Evolutionary conservation across 495 filamentous ascomycete species (phyloP).

Genomic region (Penicillium crystallinum): DNA sequence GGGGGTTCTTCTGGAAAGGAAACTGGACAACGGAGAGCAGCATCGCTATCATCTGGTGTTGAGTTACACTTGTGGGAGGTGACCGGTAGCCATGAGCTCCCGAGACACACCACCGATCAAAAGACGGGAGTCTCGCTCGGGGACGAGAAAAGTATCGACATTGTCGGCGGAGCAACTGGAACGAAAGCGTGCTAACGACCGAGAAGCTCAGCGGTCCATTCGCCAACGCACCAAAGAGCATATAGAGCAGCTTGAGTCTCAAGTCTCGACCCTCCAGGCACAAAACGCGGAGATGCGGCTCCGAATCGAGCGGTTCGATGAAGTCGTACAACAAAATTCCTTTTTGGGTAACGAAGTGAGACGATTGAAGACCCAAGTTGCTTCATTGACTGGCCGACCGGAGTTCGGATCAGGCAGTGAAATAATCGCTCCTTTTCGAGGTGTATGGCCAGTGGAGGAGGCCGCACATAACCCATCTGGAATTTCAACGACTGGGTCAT

Average conservation of each 20-base stretch:
- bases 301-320: conserved; percentile 44
- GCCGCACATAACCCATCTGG: neutral
- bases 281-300: conserved; percentile 47
- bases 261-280: conserved; percentile 43
- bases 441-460: conserved; percentile 13
- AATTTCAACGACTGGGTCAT: conserved; percentile 6
- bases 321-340: conserved; percentile 47
- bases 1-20: conserved; percentile 10
- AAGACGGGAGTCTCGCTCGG: conserved; percentile 49
- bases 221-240: conserved; percentile 55
- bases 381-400: conserved; percentile 12
- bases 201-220: conserved; percentile 60
- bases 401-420: conserved; percentile 9
- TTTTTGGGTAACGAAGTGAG: conserved; percentile 51
- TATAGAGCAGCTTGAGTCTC: conserved; percentile 51
- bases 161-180: conserved; percentile 57
- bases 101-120: conserved; percentile 15
- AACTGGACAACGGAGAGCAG: conserved; percentile 5
- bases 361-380: conserved; percentile 38
- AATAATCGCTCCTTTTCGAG: conserved; percentile 2
- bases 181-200: conserved; percentile 58
- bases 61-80: conserved; percentile 3
- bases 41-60: neutral
- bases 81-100: conserved; percentile 15
- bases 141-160: conserved; percentile 54